These are phyloP conservation scores for Kodamaea arcana DNA, from an alignment of 1,139 yeast genomes.

Conservation along the genomic window DNA sequence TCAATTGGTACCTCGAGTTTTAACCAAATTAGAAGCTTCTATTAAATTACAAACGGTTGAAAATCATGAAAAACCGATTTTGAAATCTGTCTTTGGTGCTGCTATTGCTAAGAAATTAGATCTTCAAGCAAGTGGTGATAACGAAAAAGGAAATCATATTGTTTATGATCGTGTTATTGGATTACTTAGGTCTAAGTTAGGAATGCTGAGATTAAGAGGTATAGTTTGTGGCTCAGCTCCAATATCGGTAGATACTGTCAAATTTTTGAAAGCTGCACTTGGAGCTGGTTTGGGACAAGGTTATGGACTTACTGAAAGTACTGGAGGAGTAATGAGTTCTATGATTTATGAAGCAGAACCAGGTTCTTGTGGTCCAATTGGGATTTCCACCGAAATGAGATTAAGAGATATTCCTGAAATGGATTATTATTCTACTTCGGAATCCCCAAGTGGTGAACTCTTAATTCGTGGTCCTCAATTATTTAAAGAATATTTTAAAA, in stretches of 20 bases:
- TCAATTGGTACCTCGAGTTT: conserved; percentile 22
- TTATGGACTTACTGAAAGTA: conserved; percentile 44
- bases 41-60: conserved; percentile 23
- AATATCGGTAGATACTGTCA: conserved; percentile 37
- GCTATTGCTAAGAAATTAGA: conserved; percentile 31
- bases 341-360: conserved; percentile 31
- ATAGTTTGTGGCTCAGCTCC: conserved; percentile 43
- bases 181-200: conserved; percentile 31
- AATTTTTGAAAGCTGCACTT: conserved; percentile 37
- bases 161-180: conserved; percentile 28
- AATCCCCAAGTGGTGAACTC: conserved; percentile 39
- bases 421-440: conserved; percentile 29
- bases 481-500: conserved; percentile 33
- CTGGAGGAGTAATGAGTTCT: conserved; percentile 38
- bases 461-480: conserved; percentile 39
- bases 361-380: conserved; percentile 39
- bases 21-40: conserved; percentile 21
- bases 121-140: conserved; percentile 28
- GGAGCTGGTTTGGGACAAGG: conserved; percentile 40
- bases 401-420: conserved; percentile 38
- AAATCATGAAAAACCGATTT: conserved; percentile 36
- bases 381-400: conserved; percentile 31
- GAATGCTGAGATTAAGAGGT: conserved; percentile 26
- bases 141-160: conserved; percentile 26
- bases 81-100: conserved; percentile 22